Percentiles rank a stretch among this genome's conserved stretches.
These are phyloP conservation scores for Entomortierella lignicola DNA, from an alignment of 192 early-diverging fungal species.

Conservation along the genomic window DNA sequence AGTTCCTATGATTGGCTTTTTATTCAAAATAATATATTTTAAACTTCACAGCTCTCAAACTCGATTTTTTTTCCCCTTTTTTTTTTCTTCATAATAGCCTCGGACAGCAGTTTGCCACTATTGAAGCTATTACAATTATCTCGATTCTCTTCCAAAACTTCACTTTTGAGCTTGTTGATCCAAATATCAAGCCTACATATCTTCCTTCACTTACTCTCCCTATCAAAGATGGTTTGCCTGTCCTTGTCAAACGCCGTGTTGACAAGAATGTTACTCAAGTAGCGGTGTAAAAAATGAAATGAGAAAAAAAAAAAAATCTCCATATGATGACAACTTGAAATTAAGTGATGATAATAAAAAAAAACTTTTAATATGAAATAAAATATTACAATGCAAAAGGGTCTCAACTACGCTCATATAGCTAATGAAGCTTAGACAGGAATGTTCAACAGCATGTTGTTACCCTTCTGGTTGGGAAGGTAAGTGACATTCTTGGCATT, in stretches of 20 bases:
- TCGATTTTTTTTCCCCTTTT: neutral
- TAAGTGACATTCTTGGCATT: constrained; percentile 90
- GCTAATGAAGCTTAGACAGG: constrained; percentile 30
- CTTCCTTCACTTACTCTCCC: constrained; percentile 13
- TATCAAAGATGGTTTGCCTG: constrained; percentile 26
- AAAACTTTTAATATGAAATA: neutral
- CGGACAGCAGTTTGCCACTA: constrained; percentile 36
- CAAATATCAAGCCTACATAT: constrained; percentile 21
- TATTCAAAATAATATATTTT: too few species aligned
- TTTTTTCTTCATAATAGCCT: constrained; percentile 9
- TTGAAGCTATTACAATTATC: constrained; percentile 29
- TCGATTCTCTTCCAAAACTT: constrained; percentile 30
- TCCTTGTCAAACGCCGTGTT: constrained; percentile 20
- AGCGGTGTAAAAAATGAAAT: neutral
- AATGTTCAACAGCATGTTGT: constrained; percentile 56
- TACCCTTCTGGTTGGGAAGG: constrained; percentile 73
- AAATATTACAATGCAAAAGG: constrained; percentile 6
- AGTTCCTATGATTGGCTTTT: neutral
- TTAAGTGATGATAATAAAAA: neutral
- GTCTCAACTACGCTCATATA: neutral
- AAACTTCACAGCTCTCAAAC: neutral
- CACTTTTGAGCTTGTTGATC: constrained; percentile 24
- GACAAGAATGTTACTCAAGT: too few species aligned
- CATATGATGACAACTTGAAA: neutral
- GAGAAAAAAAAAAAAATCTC: neutral